phyloP scores from a whole-genome alignment of 805 yeast species.

The Starmerella riodocensis region DNA sequence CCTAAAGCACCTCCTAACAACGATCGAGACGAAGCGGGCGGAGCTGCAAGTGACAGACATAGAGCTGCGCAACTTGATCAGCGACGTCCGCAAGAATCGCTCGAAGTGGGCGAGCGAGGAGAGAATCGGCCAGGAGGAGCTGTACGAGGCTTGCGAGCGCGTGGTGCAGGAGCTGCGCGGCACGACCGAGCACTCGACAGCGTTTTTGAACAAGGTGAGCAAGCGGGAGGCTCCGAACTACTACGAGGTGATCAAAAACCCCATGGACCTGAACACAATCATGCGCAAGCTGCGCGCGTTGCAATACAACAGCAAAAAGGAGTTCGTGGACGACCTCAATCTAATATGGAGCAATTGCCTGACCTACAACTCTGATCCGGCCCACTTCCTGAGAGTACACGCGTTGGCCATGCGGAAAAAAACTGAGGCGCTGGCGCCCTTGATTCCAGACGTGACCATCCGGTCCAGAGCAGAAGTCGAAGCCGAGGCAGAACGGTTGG shows the following conservation, averaged over 20 bases:
- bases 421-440: conserved; percentile 57
- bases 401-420: conserved; percentile 94
- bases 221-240: conserved; percentile 97
- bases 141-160: conserved; percentile 94
- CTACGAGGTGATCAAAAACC: conserved; percentile 73
- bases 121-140: conserved; percentile 90
- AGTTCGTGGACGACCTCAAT: conserved; percentile 90
- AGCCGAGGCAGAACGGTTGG: conserved; percentile 28
- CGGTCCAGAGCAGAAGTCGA: conserved; percentile 37
- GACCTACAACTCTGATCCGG: conserved; percentile 87
- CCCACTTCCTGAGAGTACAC: conserved; percentile 77
- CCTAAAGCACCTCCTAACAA: conserved; percentile 62
- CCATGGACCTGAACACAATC: conserved; percentile 95
- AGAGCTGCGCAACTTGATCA: conserved; percentile 69
- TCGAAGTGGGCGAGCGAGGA: conserved; percentile 98
- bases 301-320: conserved; percentile 71
- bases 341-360: conserved; percentile 91
- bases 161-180: conserved; percentile 82
- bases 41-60: conserved; percentile 57
- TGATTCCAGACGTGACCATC: conserved; percentile 79
- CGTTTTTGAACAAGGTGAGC: conserved; percentile 88
- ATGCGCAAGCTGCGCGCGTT: conserved; percentile 73
- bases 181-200: conserved; percentile 91
- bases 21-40: conserved; percentile 72
- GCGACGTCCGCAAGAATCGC: conserved; percentile 87